A percentile compares a stretch with the other conserved stretches of the same genome.
Evolutionary conservation across 768 basidiomycete genomes (phyloP).

Genomic region (Leccinum rimulosum): DNA sequence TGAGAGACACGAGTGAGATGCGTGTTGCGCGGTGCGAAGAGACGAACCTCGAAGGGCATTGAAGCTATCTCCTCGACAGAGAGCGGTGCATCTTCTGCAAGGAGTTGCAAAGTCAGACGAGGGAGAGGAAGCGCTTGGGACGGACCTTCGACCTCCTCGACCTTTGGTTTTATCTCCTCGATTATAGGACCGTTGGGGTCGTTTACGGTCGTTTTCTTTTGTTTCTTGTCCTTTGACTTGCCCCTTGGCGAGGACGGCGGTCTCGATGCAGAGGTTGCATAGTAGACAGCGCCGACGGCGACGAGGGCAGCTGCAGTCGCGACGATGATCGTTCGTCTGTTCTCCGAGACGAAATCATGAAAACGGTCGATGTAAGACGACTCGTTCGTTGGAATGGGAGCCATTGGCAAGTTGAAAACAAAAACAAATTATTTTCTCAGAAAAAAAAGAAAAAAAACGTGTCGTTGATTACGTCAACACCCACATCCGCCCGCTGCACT

Average conservation of each 20-base stretch:
- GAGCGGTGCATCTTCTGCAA: constrained; percentile 41
- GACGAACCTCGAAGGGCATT: constrained; percentile 55
- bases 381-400: constrained; percentile 11
- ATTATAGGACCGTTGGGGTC: constrained; percentile 72
- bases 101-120: constrained; percentile 4
- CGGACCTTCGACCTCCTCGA: constrained; percentile 32
- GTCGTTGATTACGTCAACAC: constrained; percentile 33
- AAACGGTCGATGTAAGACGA: constrained; percentile 56
- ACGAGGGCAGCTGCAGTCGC: constrained; percentile 69
- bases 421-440: neutral
- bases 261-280: constrained; percentile 45
- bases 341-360: constrained; percentile 67
- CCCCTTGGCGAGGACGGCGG: constrained; percentile 37
- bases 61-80: constrained; percentile 54
- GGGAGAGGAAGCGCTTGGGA: constrained; percentile 4
- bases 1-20: constrained; percentile 12
- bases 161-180: constrained; percentile 64
- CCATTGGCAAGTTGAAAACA: constrained; percentile 12
- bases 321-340: constrained; percentile 73
- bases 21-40: constrained; percentile 6
- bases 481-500: constrained; percentile 27
- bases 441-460: constrained; percentile 8
- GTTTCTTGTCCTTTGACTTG: constrained; percentile 45
- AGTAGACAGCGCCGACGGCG: constrained; percentile 73
- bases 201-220: constrained; percentile 55